Evolutionary conservation across 129 eudicot genomes (phyloP).

Genomic region (Ambrosia trifida): DNA sequence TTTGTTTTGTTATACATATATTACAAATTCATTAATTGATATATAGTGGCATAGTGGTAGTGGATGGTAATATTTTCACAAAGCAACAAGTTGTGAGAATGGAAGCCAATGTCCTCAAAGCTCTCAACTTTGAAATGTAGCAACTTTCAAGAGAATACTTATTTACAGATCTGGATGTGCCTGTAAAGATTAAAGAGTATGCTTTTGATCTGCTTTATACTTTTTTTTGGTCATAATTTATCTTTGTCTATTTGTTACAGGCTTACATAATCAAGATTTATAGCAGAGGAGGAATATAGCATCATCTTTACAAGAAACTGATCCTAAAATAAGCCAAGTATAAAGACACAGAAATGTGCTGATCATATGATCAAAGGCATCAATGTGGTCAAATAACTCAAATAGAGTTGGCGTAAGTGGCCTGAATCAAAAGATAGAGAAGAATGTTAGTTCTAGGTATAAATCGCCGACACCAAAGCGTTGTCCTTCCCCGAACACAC

Average conservation of each 20-base stretch:
- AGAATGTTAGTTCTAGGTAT: constrained; percentile 75
- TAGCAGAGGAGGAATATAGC: constrained; percentile 48
- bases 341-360: constrained; percentile 32
- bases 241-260: constrained; percentile 34
- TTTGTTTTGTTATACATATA: no score
- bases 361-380: constrained; percentile 36
- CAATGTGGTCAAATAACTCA: constrained; percentile 57
- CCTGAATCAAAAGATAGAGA: constrained; percentile 51
- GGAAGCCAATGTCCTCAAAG: no score
- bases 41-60: no score
- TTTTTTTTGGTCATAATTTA: constrained; percentile 47
- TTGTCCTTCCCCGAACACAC: constrained; percentile 62
- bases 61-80: no score
- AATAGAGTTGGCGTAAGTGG: constrained; percentile 57
- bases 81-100: no score
- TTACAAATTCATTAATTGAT: no score
- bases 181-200: constrained; percentile 73
- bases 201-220: constrained; percentile 49
- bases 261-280: no score
- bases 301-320: constrained; percentile 24
- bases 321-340: not conserved
- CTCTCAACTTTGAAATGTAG: no score
- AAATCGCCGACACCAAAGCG: constrained; percentile 73
- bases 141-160: no score
- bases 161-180: constrained; percentile 51